A percentile compares a stretch with the other conserved stretches of the same genome.
These are phyloP conservation scores for Sporobolomyces roseus DNA, from an alignment of 768 basidiomycete genomes.

Conservation along the genomic window DNA sequence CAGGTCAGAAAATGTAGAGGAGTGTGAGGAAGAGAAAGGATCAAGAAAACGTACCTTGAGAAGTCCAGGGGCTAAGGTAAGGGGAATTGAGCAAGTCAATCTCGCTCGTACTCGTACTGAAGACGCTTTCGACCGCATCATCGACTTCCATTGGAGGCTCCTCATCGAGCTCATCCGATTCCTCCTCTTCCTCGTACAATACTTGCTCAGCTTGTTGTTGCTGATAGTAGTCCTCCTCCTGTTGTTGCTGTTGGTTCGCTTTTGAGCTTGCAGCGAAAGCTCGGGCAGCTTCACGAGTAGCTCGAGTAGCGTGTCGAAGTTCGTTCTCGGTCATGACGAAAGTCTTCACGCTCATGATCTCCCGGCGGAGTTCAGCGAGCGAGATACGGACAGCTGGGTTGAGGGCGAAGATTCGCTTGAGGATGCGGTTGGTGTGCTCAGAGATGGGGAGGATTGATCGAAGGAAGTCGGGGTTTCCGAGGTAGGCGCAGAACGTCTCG, in stretches of 20 bases:
- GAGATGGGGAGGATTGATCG: conserved; percentile 71
- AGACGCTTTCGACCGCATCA: conserved; percentile 13
- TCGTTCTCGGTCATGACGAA: conserved; percentile 46
- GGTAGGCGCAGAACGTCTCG: conserved; percentile 73
- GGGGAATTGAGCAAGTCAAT: conserved; percentile 16
- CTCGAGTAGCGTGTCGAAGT: conserved; percentile 41
- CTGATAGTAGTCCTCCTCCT: background rate
- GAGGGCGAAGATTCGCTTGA: conserved; percentile 68
- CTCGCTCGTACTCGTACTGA: conserved; percentile 11
- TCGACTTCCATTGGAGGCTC: conserved; percentile 27
- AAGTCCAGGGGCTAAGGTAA: conserved; percentile 5
- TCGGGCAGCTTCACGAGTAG: conserved; percentile 44
- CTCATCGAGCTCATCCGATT: conserved; percentile 21
- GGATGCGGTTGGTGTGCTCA: conserved; percentile 59
- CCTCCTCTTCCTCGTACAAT: conserved; percentile 20
- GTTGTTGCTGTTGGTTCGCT: conserved; percentile 6
- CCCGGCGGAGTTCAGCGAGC: conserved; percentile 60
- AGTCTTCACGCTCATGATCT: conserved; percentile 50
- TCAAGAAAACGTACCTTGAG: conserved; percentile 12
- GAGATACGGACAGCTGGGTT: conserved; percentile 62
- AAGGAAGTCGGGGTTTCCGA: conserved; percentile 63
- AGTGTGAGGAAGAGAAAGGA: background rate
- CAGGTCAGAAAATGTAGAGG: background rate
- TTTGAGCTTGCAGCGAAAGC: conserved; percentile 38
- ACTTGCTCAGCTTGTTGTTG: conserved; percentile 1